Evolutionary conservation across 2,329 filamentous ascomycete species (phyloP).

Genomic region (Drechslera avenae): DNA sequence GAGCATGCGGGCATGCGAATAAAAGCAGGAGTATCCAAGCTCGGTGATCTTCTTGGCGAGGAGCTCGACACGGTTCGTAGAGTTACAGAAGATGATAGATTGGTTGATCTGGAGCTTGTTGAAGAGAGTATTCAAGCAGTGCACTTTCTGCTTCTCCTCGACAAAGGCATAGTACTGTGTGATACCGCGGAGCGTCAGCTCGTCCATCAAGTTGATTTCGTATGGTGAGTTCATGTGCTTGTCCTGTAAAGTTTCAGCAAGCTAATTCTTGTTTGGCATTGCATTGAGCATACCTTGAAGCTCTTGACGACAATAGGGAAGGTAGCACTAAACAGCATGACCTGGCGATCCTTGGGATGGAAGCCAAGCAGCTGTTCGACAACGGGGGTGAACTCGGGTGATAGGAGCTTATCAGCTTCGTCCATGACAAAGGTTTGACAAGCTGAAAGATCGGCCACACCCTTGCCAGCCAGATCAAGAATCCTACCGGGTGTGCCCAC

Average conservation of each 20-base stretch:
- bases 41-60: constrained; percentile 99
- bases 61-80: constrained; percentile 95
- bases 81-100: constrained; percentile 99
- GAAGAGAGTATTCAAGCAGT: constrained; percentile 98
- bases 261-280: neutral
- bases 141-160: constrained; percentile 98
- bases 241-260: constrained; percentile 59
- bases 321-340: constrained; percentile 99
- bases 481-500: constrained; percentile 97
- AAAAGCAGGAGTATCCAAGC: constrained; percentile 98
- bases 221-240: constrained; percentile 97
- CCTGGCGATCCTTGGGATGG: constrained; percentile 95
- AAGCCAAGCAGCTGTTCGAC: constrained; percentile 95
- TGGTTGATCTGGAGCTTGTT: constrained; percentile 99
- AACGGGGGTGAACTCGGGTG: constrained; percentile 93
- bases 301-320: constrained; percentile 97
- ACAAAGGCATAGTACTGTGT: constrained; percentile 99
- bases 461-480: constrained; percentile 93
- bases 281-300: constrained; percentile 65
- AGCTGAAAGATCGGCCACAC: constrained; percentile 92
- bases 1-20: constrained; percentile 97
- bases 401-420: constrained; percentile 96
- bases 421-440: constrained; percentile 99
- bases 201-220: constrained; percentile 99
- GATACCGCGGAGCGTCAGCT: constrained; percentile 95